Conservation (phyloP, 345 rosid species). For the Camelina laxa region DNA sequence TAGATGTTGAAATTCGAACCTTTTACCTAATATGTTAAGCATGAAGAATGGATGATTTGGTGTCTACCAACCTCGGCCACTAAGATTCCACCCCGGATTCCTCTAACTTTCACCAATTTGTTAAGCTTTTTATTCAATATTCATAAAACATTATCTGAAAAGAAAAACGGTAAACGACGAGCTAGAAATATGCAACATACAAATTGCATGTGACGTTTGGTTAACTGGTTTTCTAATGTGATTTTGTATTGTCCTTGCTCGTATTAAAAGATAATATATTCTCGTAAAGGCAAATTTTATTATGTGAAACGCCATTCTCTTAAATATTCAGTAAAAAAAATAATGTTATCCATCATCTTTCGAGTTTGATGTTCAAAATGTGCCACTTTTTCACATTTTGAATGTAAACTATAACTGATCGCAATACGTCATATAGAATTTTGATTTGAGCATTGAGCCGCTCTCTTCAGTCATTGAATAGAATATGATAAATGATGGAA, state of each 20-base stretch:
- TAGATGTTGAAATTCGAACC: slow-evolving; percentile 35
- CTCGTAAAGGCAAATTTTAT: not conserved
- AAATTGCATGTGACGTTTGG: slow-evolving; percentile 41
- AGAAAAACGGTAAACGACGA: slow-evolving; percentile 36
- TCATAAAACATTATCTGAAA: slow-evolving; percentile 29
- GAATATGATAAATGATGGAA: not conserved
- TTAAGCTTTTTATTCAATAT: slow-evolving; percentile 9
- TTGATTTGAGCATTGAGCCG: slow-evolving; percentile 9
- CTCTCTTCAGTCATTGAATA: not conserved
- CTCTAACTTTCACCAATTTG: slow-evolving; percentile 23
- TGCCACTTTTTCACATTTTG: not conserved
- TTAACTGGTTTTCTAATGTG: slow-evolving; percentile 32
- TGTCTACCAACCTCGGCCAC: slow-evolving; percentile 1
- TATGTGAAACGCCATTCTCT: not conserved
- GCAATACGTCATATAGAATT: not conserved
- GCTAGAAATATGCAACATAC: slow-evolving; percentile 46
- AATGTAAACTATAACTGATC: not conserved
- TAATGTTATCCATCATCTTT: not conserved
- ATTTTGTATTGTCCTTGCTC: slow-evolving; percentile 5
- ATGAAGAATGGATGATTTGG: slow-evolving; percentile 36
- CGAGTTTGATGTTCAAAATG: not conserved
- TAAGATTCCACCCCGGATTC: slow-evolving; percentile 23
- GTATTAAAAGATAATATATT: slow-evolving; percentile 8
- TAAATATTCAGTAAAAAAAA: not conserved
- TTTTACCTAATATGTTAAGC: slow-evolving; percentile 41